These are phyloP conservation scores for Rossbeevera mucosa DNA, from an alignment of 768 basidiomycete species.

Conservation along the genomic window DNA sequence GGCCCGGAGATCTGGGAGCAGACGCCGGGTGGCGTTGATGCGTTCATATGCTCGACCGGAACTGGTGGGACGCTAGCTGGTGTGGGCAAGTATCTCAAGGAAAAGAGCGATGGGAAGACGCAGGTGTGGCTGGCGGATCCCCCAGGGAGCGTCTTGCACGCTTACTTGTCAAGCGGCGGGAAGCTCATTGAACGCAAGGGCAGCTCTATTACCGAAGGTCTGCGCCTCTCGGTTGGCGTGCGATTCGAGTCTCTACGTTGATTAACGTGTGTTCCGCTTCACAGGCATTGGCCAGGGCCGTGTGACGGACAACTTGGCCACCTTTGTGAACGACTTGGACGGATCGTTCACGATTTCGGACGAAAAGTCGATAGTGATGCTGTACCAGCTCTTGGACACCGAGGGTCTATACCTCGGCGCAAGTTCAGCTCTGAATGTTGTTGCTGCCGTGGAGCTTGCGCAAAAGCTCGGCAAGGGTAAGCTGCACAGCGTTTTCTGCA, in stretches of 20 bases:
- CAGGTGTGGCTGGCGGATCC: conserved; percentile 97
- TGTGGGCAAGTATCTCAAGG: conserved; percentile 76
- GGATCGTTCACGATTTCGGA: conserved; percentile 88
- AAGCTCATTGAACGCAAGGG: conserved; percentile 71
- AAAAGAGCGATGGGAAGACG: conserved; percentile 70
- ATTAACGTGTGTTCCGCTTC: neutral
- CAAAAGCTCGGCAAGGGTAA: conserved; percentile 77
- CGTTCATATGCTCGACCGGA: conserved; percentile 91
- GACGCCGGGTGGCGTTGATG: conserved; percentile 72
- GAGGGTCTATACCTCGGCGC: conserved; percentile 96
- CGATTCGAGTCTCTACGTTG: neutral
- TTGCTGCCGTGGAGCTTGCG: conserved; percentile 87
- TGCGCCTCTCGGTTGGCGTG: neutral
- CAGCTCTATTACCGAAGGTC: conserved; percentile 92
- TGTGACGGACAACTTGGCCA: conserved; percentile 85
- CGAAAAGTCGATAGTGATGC: conserved; percentile 85
- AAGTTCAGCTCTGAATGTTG: conserved; percentile 90
- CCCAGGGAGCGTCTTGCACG: conserved; percentile 87
- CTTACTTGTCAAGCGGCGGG: conserved; percentile 77
- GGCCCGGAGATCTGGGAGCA: conserved; percentile 98
- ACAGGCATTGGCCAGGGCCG: conserved; percentile 96
- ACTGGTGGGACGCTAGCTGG: conserved; percentile 97
- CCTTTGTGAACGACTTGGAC: conserved; percentile 69
- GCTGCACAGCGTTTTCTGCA: neutral
- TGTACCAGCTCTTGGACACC: conserved; percentile 86